Percentiles rank a stretch among this genome's conserved stretches.
phyloP scores from a whole-genome alignment of 2,329 filamentous ascomycete genomes.

The Diplodia intermedia region DNA sequence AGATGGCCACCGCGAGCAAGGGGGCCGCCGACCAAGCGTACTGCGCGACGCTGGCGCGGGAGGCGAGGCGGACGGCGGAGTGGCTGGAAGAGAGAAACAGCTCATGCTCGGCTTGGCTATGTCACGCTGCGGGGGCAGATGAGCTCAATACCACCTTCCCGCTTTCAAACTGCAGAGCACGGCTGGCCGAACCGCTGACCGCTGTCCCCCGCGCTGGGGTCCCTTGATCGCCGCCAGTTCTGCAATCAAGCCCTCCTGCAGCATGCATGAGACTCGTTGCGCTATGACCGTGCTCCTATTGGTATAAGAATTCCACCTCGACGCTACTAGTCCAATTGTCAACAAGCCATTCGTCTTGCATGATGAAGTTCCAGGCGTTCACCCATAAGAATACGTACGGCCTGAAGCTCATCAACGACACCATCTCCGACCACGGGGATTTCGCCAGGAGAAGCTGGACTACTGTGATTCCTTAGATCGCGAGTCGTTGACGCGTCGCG shows the following conservation, averaged over 20 bases:
- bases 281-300: not conserved
- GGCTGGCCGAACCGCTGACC: not conserved
- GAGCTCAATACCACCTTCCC: slow-evolving; percentile 26
- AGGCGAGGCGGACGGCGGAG: slow-evolving; percentile 48
- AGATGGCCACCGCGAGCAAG: slow-evolving; percentile 48
- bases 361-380: slow-evolving; percentile 41
- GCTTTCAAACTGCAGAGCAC: too few relatives aligned
- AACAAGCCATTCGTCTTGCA: too few relatives aligned
- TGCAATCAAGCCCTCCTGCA: not conserved
- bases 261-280: not conserved
- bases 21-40: slow-evolving; percentile 51
- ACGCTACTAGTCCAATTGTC: not conserved
- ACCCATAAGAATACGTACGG: slow-evolving; percentile 67
- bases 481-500: slow-evolving; percentile 46
- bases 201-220: not conserved
- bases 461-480: slow-evolving; percentile 43
- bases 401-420: slow-evolving; percentile 59
- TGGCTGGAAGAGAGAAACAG: slow-evolving; percentile 38
- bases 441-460: slow-evolving; percentile 58
- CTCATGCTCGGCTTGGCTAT: not conserved
- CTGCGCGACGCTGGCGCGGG: slow-evolving; percentile 48
- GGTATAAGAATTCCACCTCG: not conserved
- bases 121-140: not conserved
- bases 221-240: not conserved
- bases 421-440: slow-evolving; percentile 55